Conservation (phyloP, 495 filamentous ascomycete species). For the Friedmanniomyces endolithicus region DNA sequence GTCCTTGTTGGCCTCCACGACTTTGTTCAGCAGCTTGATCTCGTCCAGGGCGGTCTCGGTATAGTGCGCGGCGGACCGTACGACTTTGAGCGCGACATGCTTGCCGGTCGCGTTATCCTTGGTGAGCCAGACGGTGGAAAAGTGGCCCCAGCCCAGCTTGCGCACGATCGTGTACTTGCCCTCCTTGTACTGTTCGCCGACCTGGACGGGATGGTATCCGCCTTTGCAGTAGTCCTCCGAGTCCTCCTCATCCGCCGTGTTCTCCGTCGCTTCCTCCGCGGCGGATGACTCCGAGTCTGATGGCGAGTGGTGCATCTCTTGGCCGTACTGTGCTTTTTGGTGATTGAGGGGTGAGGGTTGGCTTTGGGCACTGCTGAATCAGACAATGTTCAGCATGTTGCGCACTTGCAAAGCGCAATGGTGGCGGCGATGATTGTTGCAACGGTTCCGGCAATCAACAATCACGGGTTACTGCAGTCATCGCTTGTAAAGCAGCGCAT, state of each 20-base stretch:
- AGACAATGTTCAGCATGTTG: slow-evolving; percentile 8
- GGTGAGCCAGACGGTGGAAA: slow-evolving; percentile 96
- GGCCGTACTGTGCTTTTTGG: slow-evolving; percentile 35
- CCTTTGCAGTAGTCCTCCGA: slow-evolving; percentile 99
- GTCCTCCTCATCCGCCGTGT: slow-evolving; percentile 95
- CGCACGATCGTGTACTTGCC: slow-evolving; percentile 92
- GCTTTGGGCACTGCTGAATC: slow-evolving; percentile 8
- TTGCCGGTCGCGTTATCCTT: slow-evolving; percentile 80
- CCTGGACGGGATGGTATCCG: slow-evolving; percentile 85
- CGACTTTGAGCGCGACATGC: slow-evolving; percentile 95
- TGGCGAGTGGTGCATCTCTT: slow-evolving; percentile 56
- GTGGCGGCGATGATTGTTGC: neutral
- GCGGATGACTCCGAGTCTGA: slow-evolving; percentile 67
- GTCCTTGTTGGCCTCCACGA: slow-evolving; percentile 71
- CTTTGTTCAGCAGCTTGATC: slow-evolving; percentile 93
- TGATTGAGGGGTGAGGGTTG: slow-evolving; percentile 32
- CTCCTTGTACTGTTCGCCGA: slow-evolving; percentile 95
- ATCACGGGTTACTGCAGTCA: too few relatives aligned
- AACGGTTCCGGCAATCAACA: neutral
- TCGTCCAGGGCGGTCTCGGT: slow-evolving; percentile 98
- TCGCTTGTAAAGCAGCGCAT: too few relatives aligned
- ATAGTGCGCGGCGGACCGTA: slow-evolving; percentile 93
- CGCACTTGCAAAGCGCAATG: neutral
- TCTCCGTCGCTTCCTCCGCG: slow-evolving; percentile 67
- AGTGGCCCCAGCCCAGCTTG: slow-evolving; percentile 97